phyloP scores from a whole-genome alignment of 2,329 filamentous ascomycete species.

The Madurella mycetomatis region DNA sequence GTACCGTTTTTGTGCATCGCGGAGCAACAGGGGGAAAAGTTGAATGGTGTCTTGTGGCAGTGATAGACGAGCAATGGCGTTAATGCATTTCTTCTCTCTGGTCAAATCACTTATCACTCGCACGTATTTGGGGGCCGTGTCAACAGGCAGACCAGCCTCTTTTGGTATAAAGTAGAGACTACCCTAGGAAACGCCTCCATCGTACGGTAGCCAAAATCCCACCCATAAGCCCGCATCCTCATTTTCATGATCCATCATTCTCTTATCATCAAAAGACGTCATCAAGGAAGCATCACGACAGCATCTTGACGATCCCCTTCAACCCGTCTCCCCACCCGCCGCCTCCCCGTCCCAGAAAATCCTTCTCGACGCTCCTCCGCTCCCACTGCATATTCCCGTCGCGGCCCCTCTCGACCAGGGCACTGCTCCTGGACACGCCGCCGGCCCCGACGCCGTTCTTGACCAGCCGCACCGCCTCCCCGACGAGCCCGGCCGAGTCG shows the following conservation, averaged over 20 bases:
- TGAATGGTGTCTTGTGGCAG: conserved; percentile 3
- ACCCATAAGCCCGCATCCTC: neutral
- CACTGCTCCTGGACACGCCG: conserved; percentile 11
- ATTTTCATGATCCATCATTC: conserved; percentile 2
- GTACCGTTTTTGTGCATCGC: neutral
- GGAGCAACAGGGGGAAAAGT: neutral
- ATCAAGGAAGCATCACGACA: conserved; percentile 15
- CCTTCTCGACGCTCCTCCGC: conserved; percentile 29
- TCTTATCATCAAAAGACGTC: neutral
- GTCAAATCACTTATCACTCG: too few relatives aligned
- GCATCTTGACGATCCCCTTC: conserved; percentile 29
- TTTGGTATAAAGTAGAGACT: neutral
- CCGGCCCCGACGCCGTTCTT: conserved; percentile 21
- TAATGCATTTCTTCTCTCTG: conserved; percentile 2
- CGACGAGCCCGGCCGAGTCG: conserved; percentile 46
- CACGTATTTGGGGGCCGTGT: too few relatives aligned
- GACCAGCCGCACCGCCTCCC: conserved; percentile 54
- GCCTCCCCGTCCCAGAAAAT: conserved; percentile 24
- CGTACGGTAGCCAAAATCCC: neutral
- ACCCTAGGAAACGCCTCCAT: neutral
- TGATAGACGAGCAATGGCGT: conserved; percentile 18
- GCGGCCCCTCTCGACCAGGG: conserved; percentile 8
- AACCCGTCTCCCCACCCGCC: conserved; percentile 19
- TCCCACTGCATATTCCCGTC: conserved; percentile 20
- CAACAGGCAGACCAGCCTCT: neutral